These are phyloP conservation scores for Phytophthora aleatoria DNA, from an alignment of 352 stramenopile species.

Conservation along the genomic window DNA sequence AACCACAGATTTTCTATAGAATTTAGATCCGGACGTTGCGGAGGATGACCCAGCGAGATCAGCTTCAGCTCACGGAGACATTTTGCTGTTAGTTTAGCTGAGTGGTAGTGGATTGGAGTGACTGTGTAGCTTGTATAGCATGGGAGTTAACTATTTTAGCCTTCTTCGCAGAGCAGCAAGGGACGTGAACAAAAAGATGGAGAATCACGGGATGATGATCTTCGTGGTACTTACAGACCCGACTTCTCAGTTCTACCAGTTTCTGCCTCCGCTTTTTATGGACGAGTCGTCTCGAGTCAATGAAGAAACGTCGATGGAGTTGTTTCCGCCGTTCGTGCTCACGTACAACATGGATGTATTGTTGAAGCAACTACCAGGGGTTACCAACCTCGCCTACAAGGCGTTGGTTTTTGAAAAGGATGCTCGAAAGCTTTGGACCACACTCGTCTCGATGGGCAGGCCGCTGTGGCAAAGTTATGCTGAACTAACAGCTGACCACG, in stretches of 20 bases:
- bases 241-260: neutral
- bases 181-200: neutral
- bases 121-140: neutral
- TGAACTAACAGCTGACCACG: neutral
- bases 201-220: neutral
- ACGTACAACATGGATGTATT: neutral
- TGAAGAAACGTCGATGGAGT: neutral
- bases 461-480: constrained; percentile 6
- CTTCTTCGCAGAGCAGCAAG: neutral
- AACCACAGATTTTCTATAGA: no score
- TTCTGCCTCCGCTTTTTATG: neutral
- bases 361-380: neutral
- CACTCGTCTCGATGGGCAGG: constrained; percentile 13
- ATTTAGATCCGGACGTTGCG: no score
- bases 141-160: neutral
- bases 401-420: neutral
- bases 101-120: no score
- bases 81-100: no score
- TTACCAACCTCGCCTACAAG: neutral
- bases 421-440: neutral
- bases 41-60: no score
- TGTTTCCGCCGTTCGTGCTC: neutral
- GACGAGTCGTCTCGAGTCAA: neutral
- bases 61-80: no score
- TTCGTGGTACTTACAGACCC: neutral